Evolutionary conservation across 2,329 filamentous ascomycete species (phyloP).

Genomic region (Rutstroemia sp.): DNA sequence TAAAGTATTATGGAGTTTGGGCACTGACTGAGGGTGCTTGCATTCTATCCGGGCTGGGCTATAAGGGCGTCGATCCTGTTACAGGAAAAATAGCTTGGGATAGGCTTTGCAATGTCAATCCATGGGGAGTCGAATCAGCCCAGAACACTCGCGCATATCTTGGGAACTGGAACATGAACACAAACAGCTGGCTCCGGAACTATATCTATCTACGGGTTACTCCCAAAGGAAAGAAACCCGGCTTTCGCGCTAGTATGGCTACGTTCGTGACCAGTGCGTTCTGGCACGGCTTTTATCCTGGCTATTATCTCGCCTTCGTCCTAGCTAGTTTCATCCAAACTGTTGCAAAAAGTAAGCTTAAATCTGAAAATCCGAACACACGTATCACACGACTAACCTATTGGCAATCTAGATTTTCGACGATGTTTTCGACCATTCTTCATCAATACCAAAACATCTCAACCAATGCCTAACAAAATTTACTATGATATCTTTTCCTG

Average conservation of each 20-base stretch:
- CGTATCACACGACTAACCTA: background rate
- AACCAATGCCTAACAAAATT: constrained; percentile 62
- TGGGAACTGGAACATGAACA: constrained; percentile 97
- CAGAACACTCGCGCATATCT: constrained; percentile 92
- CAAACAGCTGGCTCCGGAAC: constrained; percentile 92
- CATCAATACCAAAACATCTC: constrained; percentile 66
- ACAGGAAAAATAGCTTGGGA: constrained; percentile 87
- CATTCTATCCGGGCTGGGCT: constrained; percentile 87
- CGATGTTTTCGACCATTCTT: constrained; percentile 90
- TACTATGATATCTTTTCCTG: constrained; percentile 80
- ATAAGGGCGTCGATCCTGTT: constrained; percentile 81
- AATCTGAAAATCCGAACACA: background rate
- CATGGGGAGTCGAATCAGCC: constrained; percentile 77
- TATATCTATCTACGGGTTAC: constrained; percentile 95
- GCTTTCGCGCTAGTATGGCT: constrained; percentile 87
- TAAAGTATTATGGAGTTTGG: constrained; percentile 98
- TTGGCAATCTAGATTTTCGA: constrained; percentile 60
- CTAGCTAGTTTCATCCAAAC: constrained; percentile 89
- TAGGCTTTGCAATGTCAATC: constrained; percentile 81
- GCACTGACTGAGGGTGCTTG: constrained; percentile 87
- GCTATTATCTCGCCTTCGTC: constrained; percentile 88
- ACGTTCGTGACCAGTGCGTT: constrained; percentile 93
- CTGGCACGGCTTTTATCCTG: constrained; percentile 97
- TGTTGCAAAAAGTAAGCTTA: constrained; percentile 76
- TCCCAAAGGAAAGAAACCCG: constrained; percentile 89